Evolutionary conservation across 495 filamentous ascomycete genomes (phyloP), one percentile per base, ranked within the genome.

Genomic region (Penicillium manginii): DNA sequence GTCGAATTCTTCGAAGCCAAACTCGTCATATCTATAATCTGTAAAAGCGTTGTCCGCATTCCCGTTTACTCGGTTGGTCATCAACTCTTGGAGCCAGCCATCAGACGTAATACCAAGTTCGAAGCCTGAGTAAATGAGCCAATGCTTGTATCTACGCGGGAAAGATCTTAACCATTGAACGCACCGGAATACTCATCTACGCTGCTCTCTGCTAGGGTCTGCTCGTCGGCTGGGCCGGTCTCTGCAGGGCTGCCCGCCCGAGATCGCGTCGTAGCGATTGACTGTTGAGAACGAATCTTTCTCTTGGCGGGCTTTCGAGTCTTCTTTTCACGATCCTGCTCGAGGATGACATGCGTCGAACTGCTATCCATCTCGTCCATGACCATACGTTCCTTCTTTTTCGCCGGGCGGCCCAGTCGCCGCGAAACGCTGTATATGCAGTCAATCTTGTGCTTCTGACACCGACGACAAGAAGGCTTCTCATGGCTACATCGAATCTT

Each of bases 401-500:
- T 81, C 9, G 73, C 73, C 0, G 78, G 78, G 45, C 78, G 61
- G 1, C 78, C 78, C 7, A 78, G 56, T 22, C 75, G 72, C n/a
- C 75, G 64, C 9, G 77, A 76, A 21, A 78, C 73, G 50, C 76
- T 79, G 58, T 81, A 81, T 33, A 80, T 60, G 46, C 79, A 81
- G 2, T 66, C 63, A 14, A 77, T 65, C 12, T 75, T 73, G 29
- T 79, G 75, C 39, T 70, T 79, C 42, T 72, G 66, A 35, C 79
- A 82, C 57, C 78, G 63, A 14, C 68, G 70, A 54, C 79, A 82
- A 2, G 71, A 70, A 12, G 74, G 76, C 33, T 74, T 77, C 54
- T 81, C 76, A 54, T 78, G 77, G 35, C 76, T 76, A 64, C 79
- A 82, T n/a, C 77, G 71, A 19, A 82, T 75, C 52, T 82, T 82